phyloP scores from a whole-genome alignment of 805 yeast species.

The Kodamaea sagamina region DNA sequence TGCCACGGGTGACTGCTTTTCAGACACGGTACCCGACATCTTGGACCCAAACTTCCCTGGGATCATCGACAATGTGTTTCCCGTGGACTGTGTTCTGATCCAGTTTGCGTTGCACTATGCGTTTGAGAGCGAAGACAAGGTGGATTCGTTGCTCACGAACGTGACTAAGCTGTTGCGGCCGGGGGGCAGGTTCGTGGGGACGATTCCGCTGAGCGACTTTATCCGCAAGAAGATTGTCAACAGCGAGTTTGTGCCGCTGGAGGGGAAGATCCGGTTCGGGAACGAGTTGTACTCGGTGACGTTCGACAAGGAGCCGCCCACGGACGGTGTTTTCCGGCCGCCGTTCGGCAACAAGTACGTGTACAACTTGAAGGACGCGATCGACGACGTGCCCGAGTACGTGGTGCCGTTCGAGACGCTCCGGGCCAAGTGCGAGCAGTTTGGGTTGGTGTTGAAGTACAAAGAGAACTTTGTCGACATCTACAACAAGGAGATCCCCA shows the following conservation, averaged over 20 bases:
- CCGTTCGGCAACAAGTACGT: conserved; percentile 84
- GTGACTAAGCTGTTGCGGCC: conserved; percentile 71
- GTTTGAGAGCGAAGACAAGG: conserved; percentile 80
- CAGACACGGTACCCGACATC: conserved; percentile 64
- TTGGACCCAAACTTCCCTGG: conserved; percentile 64
- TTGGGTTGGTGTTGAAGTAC: conserved; percentile 68
- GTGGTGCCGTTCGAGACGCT: conserved; percentile 93
- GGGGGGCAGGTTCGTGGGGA: conserved; percentile 91
- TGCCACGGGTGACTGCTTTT: conserved; percentile 91
- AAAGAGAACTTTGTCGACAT: conserved; percentile 79
- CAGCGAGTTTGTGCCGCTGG: conserved; percentile 40
- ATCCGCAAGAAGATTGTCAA: conserved; percentile 63
- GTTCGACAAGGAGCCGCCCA: conserved; percentile 79
- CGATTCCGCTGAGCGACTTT: conserved; percentile 89
- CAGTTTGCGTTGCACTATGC: conserved; percentile 97
- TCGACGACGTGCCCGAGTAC: conserved; percentile 94
- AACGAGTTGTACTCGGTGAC: conserved; percentile 79
- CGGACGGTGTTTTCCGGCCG: conserved; percentile 66
- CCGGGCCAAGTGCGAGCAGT: conserved; percentile 80
- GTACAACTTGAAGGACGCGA: conserved; percentile 86
- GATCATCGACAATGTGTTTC: conserved; percentile 61
- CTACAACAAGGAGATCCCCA: conserved; percentile 77
- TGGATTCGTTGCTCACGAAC: conserved; percentile 69
- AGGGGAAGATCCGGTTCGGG: conserved; percentile 65
- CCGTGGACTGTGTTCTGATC: conserved; percentile 84